phyloP scores from a whole-genome alignment of 2,329 filamentous ascomycete genomes.

The Ophiostoma sp. region DNA sequence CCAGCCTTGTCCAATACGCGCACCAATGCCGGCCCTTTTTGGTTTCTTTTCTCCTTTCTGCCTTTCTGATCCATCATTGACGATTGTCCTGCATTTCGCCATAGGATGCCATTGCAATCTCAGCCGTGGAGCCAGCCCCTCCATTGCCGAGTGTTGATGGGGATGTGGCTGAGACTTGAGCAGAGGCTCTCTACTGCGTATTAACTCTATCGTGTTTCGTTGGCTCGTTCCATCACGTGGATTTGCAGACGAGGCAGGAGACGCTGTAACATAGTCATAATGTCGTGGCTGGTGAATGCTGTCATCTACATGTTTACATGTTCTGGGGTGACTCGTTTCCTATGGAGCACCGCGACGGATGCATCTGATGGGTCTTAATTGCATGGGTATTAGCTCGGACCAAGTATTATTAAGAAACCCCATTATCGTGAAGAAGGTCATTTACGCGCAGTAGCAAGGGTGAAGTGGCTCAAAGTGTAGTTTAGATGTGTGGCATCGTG shows the following conservation, averaged over 20 bases:
- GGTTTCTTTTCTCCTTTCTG: not conserved
- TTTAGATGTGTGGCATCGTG: not conserved
- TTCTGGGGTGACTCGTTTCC: not conserved
- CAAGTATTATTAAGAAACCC: not conserved
- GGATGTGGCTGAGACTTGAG: not conserved
- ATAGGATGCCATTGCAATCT: not conserved
- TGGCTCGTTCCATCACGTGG: not conserved
- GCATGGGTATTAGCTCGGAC: not conserved
- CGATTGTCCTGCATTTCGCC: not conserved
- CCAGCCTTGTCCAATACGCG: conserved; percentile 9
- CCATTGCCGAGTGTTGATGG: not conserved
- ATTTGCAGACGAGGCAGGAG: not conserved
- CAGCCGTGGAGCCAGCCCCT: conserved; percentile 1
- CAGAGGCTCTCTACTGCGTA: not conserved
- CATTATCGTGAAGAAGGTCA: not conserved
- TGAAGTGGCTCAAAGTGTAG: not conserved
- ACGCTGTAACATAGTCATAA: not conserved
- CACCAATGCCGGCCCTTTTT: conserved; percentile 1
- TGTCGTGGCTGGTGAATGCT: not conserved
- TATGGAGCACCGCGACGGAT: not conserved
- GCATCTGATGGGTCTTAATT: not conserved
- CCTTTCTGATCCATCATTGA: conserved; percentile 3
- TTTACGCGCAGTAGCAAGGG: not conserved
- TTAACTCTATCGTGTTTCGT: not conserved
- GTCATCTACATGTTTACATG: not conserved